Evolutionary conservation across 768 basidiomycete genomes (phyloP).

Genomic region (Tricholoma hemisulphureum): DNA sequence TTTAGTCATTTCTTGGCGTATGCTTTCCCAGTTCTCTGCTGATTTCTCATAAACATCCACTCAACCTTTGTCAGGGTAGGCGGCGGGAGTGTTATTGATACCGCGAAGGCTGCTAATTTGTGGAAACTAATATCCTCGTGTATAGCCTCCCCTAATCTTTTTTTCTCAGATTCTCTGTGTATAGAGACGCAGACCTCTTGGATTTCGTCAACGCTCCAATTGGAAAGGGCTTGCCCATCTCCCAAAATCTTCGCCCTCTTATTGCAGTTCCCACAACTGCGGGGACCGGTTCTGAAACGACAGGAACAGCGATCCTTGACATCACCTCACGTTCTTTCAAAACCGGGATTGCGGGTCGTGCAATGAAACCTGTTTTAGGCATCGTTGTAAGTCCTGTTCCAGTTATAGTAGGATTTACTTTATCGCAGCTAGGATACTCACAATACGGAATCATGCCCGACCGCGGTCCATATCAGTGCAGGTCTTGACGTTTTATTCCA

Average conservation of each 20-base stretch:
- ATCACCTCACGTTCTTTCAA: constrained; percentile 92
- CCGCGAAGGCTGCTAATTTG: constrained; percentile 93
- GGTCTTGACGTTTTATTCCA: constrained; percentile 97
- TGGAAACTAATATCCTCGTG: constrained; percentile 29
- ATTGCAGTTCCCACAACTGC: constrained; percentile 77
- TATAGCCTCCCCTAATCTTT: constrained; percentile 4
- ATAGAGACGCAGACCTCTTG: constrained; percentile 88
- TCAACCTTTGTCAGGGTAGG: constrained; percentile 56
- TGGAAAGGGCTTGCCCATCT: constrained; percentile 86
- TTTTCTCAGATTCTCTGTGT: constrained; percentile 70
- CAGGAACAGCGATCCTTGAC: constrained; percentile 91
- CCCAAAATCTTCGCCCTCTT: constrained; percentile 70
- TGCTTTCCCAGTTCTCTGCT: constrained; percentile 23
- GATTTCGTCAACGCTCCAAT: constrained; percentile 98
- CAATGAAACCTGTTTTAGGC: constrained; percentile 86
- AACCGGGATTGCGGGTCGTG: constrained; percentile 92
- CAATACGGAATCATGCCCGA: constrained; percentile 90
- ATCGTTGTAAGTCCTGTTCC: constrained; percentile 50
- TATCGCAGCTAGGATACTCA: constrained; percentile 58
- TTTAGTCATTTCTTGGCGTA: constrained; percentile 93
- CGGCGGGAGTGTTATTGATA: constrained; percentile 95
- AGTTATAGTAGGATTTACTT: background rate
- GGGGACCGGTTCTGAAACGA: constrained; percentile 94
- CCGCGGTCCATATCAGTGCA: constrained; percentile 90
- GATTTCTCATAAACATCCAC: background rate